phyloP scores from a whole-genome alignment of 1,139 yeast species.

The Debaryomycetaceae sp. region DNA sequence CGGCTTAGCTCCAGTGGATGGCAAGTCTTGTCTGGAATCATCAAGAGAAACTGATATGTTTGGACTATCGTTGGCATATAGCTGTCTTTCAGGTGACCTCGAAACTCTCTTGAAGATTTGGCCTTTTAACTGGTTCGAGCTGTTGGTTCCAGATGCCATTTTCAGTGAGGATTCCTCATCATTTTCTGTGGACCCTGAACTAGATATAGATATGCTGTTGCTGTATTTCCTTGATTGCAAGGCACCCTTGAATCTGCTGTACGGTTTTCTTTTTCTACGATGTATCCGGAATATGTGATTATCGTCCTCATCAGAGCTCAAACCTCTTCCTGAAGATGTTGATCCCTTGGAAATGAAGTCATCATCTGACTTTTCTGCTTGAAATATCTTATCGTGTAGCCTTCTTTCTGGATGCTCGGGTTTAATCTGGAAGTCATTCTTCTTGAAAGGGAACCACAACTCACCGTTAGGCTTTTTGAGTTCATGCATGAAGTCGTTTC shows the following conservation, averaged over 20 bases:
- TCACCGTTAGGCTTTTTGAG: slow-evolving; percentile 52
- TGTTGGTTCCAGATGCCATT: neutral
- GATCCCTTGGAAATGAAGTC: slow-evolving; percentile 1
- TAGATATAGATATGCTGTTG: neutral
- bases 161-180: neutral
- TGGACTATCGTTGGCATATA: slow-evolving; percentile 1
- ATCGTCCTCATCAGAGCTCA: slow-evolving; percentile 1
- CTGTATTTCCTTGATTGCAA: neutral
- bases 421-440: neutral
- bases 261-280: neutral
- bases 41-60: slow-evolving; percentile 1
- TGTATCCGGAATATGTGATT: neutral
- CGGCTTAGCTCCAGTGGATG: neutral
- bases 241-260: neutral
- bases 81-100: slow-evolving; percentile 1
- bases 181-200: neutral
- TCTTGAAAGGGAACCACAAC: slow-evolving; percentile 50
- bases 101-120: slow-evolving; percentile 14
- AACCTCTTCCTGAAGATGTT: neutral
- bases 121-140: slow-evolving; percentile 8
- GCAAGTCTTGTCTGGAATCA: neutral
- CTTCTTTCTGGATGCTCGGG: slow-evolving; percentile 8
- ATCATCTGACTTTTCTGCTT: slow-evolving; percentile 11
- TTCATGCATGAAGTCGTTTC: slow-evolving; percentile 62
- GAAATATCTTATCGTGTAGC: slow-evolving; percentile 32